phyloP scores from a whole-genome alignment of 2,329 filamentous ascomycete species.

The Penicillium sp. region DNA sequence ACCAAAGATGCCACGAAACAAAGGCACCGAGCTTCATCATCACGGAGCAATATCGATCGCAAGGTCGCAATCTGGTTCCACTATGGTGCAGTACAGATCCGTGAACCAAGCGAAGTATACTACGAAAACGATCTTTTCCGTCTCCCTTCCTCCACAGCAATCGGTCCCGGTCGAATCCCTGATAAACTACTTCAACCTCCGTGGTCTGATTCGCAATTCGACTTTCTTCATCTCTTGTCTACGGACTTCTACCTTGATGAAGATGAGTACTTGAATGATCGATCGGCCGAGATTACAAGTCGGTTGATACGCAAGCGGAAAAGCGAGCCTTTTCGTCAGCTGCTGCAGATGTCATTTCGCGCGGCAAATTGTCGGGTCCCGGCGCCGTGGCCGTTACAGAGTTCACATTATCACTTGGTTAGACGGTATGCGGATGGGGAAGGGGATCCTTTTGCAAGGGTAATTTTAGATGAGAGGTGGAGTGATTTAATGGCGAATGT shows the following conservation, averaged over 20 bases:
- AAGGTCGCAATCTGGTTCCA: slow-evolving; percentile 41
- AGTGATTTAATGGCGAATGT: slow-evolving; percentile 25
- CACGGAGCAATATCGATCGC: slow-evolving; percentile 12
- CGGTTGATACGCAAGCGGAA: slow-evolving; percentile 38
- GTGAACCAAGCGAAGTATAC: slow-evolving; percentile 26
- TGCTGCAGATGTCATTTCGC: slow-evolving; percentile 34
- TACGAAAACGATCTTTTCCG: slow-evolving; percentile 36
- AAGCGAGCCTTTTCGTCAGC: slow-evolving; percentile 31
- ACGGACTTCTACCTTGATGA: slow-evolving; percentile 40
- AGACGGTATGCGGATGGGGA: slow-evolving; percentile 25
- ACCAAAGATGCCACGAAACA: background rate
- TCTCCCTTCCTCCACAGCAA: slow-evolving; percentile 31
- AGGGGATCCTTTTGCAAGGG: slow-evolving; percentile 36
- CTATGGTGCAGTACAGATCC: slow-evolving; percentile 38
- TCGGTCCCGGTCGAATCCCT: slow-evolving; percentile 36
- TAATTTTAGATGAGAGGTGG: slow-evolving; percentile 36
- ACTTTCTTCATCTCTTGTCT: slow-evolving; percentile 40
- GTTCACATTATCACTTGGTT: slow-evolving; percentile 33
- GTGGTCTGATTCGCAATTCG: slow-evolving; percentile 41
- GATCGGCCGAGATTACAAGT: slow-evolving; percentile 33
- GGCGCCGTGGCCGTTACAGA: slow-evolving; percentile 34
- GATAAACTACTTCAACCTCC: slow-evolving; percentile 39
- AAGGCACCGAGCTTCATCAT: background rate
- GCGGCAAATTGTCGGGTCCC: slow-evolving; percentile 33
- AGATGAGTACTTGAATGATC: slow-evolving; percentile 24